Evolutionary conservation across 2,329 filamentous ascomycete genomes (phyloP).

Genomic region (Coniochaeta hoffmannii): DNA sequence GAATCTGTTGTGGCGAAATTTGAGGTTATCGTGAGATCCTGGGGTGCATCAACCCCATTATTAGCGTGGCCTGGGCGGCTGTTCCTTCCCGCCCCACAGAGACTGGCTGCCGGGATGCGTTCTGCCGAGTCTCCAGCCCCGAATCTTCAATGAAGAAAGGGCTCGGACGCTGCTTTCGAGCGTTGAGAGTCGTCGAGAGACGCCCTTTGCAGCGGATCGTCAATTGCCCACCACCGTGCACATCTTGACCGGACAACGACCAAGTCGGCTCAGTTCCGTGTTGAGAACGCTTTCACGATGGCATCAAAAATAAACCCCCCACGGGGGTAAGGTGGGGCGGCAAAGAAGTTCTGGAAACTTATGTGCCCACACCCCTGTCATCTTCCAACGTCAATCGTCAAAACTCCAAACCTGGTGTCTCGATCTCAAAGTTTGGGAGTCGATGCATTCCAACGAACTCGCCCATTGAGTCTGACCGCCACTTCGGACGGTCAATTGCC

Average conservation of each 20-base stretch:
- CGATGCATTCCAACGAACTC: background rate
- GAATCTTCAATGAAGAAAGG: background rate
- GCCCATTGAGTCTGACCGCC: background rate
- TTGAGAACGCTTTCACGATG: background rate
- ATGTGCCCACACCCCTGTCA: background rate
- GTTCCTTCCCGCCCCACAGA: background rate
- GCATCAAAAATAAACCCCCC: background rate
- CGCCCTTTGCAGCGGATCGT: too few species aligned
- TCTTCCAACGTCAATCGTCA: background rate
- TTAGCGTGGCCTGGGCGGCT: background rate
- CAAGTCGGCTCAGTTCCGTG: background rate
- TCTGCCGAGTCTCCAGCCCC: background rate
- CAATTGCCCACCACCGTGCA: background rate
- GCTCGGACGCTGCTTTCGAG: too few species aligned
- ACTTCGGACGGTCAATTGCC: too few species aligned
- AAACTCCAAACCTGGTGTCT: background rate
- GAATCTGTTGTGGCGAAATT: background rate
- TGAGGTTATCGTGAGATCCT: constrained; percentile 3
- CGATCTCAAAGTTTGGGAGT: background rate
- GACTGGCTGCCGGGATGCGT: background rate
- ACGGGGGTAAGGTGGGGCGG: background rate
- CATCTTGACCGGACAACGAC: background rate
- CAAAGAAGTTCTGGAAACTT: constrained; percentile 1
- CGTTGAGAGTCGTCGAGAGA: too few species aligned
- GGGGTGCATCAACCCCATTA: background rate